Percentiles rank a stretch among this genome's conserved stretches.
Conservation (phyloP, 2,329 filamentous ascomycete genomes). For the Aspergillus udagawae region DNA sequence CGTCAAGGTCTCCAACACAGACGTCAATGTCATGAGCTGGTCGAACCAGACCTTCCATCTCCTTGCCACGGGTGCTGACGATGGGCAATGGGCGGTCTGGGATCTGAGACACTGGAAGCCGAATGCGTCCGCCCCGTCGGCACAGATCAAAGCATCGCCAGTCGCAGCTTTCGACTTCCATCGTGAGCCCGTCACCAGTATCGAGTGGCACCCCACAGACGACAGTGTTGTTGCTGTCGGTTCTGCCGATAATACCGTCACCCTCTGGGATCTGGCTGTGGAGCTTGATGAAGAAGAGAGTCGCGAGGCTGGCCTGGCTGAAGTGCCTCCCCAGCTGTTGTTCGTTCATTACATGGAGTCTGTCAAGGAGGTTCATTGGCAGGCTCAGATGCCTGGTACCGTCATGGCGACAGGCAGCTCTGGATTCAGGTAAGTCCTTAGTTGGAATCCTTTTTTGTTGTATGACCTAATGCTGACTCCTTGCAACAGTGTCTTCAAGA, state of each 20-base stretch:
- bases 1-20: conserved; percentile 74
- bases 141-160: conserved; percentile 61
- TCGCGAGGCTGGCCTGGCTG: conserved; percentile 78
- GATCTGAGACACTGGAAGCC: conserved; percentile 94
- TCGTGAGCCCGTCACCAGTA: conserved; percentile 90
- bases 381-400: conserved; percentile 87
- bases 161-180: conserved; percentile 95
- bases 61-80: conserved; percentile 86
- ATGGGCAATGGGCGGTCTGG: conserved; percentile 94
- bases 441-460: not conserved
- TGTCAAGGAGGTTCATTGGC: conserved; percentile 96
- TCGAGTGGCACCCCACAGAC: conserved; percentile 97
- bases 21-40: conserved; percentile 98
- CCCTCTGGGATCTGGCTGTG: conserved; percentile 93
- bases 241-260: conserved; percentile 88
- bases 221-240: conserved; percentile 93
- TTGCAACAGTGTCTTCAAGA: conserved; percentile 65
- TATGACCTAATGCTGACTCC: conserved; percentile 13
- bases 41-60: conserved; percentile 83
- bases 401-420: conserved; percentile 86
- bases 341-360: conserved; percentile 96
- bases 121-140: conserved; percentile 44
- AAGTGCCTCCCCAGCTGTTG: conserved; percentile 88
- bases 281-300: conserved; percentile 97
- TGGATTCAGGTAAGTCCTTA: conserved; percentile 61